Percentiles rank a stretch among this genome's conserved stretches.
Conservation (phyloP, 176 grass and related monocot species). For the Carex parvula region DNA sequence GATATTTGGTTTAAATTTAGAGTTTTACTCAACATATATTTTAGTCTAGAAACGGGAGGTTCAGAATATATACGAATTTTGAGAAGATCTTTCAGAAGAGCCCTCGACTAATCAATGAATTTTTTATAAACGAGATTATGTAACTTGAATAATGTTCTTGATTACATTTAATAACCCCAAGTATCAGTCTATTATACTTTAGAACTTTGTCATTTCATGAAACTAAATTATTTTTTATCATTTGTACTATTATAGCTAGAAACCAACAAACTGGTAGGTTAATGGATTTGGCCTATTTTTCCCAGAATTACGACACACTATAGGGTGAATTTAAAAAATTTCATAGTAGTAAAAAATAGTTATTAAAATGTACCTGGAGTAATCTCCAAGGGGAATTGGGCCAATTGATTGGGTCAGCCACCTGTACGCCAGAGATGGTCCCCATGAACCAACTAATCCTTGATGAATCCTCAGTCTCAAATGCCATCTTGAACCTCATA, state of each 20-base stretch:
- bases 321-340: background rate
- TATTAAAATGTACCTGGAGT: constrained; percentile 51
- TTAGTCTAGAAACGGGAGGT: background rate
- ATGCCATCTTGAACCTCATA: constrained; percentile 98
- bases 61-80: background rate
- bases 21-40: background rate
- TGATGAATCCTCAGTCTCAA: constrained; percentile 88
- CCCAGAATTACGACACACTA: background rate
- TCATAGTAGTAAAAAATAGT: background rate
- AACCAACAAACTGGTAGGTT: background rate
- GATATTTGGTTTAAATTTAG: background rate
- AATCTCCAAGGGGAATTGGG: constrained; percentile 91
- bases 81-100: background rate
- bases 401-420: constrained; percentile 69
- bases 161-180: background rate
- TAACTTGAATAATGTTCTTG: background rate
- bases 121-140: background rate
- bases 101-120: background rate
- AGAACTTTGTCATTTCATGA: background rate
- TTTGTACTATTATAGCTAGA: background rate
- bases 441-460: constrained; percentile 99
- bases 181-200: background rate
- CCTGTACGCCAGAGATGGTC: constrained; percentile 68
- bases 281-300: background rate
- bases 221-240: background rate